These are phyloP conservation scores for Cladorrhinum samala DNA, from an alignment of 495 filamentous ascomycete genomes.

Conservation along the genomic window DNA sequence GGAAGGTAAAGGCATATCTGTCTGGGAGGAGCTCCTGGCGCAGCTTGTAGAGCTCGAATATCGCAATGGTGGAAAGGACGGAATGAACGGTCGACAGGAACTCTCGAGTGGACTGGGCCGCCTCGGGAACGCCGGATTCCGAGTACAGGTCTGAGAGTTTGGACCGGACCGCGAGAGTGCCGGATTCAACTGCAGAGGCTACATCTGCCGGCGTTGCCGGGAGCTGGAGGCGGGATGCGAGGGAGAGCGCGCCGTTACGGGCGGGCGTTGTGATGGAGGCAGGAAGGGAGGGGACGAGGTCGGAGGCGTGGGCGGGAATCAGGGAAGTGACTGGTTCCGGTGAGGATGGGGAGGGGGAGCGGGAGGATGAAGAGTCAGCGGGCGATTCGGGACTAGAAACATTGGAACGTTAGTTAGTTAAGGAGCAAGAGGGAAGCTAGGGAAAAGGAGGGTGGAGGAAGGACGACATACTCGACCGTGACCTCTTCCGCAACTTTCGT, in stretches of 20 bases:
- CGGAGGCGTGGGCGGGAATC: no score
- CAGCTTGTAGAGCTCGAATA: conserved; percentile 57
- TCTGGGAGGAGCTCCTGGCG: conserved; percentile 59
- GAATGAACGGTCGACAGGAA: conserved; percentile 61
- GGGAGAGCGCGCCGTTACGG: conserved; percentile 47
- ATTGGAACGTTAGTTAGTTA: no score
- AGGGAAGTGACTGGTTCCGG: conserved; percentile 3
- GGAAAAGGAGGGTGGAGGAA: neutral
- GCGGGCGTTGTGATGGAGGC: conserved; percentile 51
- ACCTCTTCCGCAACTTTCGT: conserved; percentile 46
- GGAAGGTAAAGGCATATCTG: conserved; percentile 63
- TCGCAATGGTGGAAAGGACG: conserved; percentile 57
- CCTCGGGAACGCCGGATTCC: conserved; percentile 46
- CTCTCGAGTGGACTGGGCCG: conserved; percentile 56
- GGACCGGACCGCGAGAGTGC: conserved; percentile 57
- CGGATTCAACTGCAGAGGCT: conserved; percentile 72
- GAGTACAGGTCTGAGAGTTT: conserved; percentile 43
- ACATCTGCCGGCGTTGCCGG: conserved; percentile 82
- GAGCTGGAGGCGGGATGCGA: conserved; percentile 51
- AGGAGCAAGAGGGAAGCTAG: neutral
- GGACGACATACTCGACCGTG: conserved; percentile 33
- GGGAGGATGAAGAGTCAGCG: neutral
- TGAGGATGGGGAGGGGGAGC: neutral
- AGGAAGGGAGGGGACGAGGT: neutral
- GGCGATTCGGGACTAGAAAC: neutral